A percentile compares a stretch with the other conserved stretches of the same genome.
These are phyloP conservation scores for Fonsecaea multimorphosa DNA, from an alignment of 2,329 filamentous ascomycete species.

Conservation along the genomic window DNA sequence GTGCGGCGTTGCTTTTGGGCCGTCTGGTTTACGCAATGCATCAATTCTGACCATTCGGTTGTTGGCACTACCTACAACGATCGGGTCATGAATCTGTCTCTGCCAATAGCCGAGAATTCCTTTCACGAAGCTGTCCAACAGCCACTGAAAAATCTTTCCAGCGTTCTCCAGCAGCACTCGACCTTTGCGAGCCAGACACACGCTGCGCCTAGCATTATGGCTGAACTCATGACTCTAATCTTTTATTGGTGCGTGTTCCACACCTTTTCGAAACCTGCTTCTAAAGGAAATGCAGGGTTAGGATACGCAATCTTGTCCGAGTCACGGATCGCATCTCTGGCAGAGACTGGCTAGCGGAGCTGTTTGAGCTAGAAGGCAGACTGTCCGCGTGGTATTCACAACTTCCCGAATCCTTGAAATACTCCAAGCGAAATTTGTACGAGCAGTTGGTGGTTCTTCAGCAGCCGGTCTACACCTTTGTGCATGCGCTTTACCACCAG, in stretches of 20 bases:
- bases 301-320: slow-evolving; percentile 15
- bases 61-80: slow-evolving; percentile 17
- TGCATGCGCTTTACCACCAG: slow-evolving; percentile 26
- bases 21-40: slow-evolving; percentile 28
- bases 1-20: slow-evolving; percentile 26
- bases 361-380: slow-evolving; percentile 23
- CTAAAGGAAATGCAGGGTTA: slow-evolving; percentile 7
- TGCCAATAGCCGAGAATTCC: slow-evolving; percentile 21
- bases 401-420: slow-evolving; percentile 4
- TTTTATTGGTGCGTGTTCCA: slow-evolving; percentile 18
- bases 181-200: neutral
- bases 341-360: slow-evolving; percentile 17
- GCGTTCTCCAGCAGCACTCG: slow-evolving; percentile 2
- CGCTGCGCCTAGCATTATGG: slow-evolving; percentile 20
- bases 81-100: slow-evolving; percentile 19
- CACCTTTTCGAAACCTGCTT: neutral
- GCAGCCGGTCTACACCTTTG: slow-evolving; percentile 18
- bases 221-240: slow-evolving; percentile 23
- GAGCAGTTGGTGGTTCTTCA: slow-evolving; percentile 22
- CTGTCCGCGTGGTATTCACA: slow-evolving; percentile 11
- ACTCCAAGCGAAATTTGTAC: slow-evolving; percentile 23
- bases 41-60: slow-evolving; percentile 22
- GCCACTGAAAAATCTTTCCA: slow-evolving; percentile 8
- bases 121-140: slow-evolving; percentile 7
- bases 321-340: slow-evolving; percentile 7